Conservation (phyloP, 768 basidiomycete genomes). For the Tricholoma flavovirens region DNA sequence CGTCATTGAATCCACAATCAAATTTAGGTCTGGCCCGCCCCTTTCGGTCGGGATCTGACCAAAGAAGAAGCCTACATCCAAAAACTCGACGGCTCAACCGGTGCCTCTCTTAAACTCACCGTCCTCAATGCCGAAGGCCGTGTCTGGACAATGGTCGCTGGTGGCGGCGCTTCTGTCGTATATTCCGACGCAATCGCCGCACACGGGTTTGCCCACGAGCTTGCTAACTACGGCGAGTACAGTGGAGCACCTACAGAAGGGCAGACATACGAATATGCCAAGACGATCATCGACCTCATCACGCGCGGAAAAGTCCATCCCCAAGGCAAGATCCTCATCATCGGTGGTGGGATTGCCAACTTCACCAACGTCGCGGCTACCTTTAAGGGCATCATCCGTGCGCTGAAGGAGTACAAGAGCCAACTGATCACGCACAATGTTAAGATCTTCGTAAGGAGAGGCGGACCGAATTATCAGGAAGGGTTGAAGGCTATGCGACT, state of each 20-base stretch:
- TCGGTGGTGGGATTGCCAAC: constrained; percentile 99
- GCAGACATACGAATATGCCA: constrained; percentile 99
- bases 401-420: constrained; percentile 88
- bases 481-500: constrained; percentile 95
- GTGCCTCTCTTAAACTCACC: constrained; percentile 96
- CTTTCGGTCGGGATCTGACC: constrained; percentile 95
- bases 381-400: constrained; percentile 99
- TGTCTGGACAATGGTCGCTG: constrained; percentile 99
- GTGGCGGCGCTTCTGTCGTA: constrained; percentile 75
- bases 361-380: constrained; percentile 99
- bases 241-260: constrained; percentile 96
- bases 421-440: constrained; percentile 80
- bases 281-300: constrained; percentile 96
- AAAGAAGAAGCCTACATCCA: constrained; percentile 99
- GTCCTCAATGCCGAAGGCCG: constrained; percentile 93
- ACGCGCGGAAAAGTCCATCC: constrained; percentile 80
- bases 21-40: constrained; percentile 73
- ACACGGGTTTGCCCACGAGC: constrained; percentile 92
- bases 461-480: constrained; percentile 99
- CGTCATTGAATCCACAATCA: neutral
- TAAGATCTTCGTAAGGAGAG: constrained; percentile 95
- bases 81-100: constrained; percentile 94
- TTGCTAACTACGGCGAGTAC: constrained; percentile 99
- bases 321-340: constrained; percentile 97
- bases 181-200: constrained; percentile 82